Conservation (phyloP, 2,329 filamentous ascomycete species). For the Chaetomium sp. region DNA sequence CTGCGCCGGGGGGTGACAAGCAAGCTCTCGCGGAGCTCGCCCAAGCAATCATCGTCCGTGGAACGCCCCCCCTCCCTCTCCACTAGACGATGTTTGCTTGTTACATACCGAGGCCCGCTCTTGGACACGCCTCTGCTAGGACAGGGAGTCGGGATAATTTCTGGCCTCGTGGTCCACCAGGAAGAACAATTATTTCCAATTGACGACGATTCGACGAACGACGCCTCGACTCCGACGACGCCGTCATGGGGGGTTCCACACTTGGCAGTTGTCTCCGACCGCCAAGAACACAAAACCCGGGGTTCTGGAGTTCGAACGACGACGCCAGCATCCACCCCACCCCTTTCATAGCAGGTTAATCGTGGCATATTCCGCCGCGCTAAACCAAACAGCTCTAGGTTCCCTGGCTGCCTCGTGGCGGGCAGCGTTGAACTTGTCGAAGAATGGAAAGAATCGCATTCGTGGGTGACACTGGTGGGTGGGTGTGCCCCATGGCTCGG, state of each 20-base stretch:
- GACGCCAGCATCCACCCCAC: constrained; percentile 11
- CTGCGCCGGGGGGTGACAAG: no score
- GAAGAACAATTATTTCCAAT: constrained; percentile 13
- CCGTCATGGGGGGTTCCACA: background rate
- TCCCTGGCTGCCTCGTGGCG: constrained; percentile 3
- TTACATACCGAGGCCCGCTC: constrained; percentile 3
- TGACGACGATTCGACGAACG: constrained; percentile 5
- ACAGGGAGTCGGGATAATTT: constrained; percentile 6
- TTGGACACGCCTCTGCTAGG: constrained; percentile 18
- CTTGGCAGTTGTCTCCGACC: background rate
- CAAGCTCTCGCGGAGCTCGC: no score
- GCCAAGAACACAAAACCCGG: constrained; percentile 9
- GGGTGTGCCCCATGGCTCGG: constrained; percentile 3
- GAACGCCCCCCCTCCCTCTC: no score
- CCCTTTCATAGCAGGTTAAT: background rate
- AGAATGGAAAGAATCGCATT: background rate
- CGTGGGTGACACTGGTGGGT: no score
- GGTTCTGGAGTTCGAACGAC: constrained; percentile 7
- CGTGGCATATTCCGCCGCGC: constrained; percentile 1
- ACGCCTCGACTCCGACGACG: no score
- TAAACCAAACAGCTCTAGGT: background rate
- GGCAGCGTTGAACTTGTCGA: constrained; percentile 3
- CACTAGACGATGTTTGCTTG: no score
- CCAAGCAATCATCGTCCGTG: no score
- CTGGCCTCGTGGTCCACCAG: constrained; percentile 5